Evolutionary conservation across 176 grass and related monocot genomes (phyloP).

Genomic region (Oryza officinalis): DNA sequence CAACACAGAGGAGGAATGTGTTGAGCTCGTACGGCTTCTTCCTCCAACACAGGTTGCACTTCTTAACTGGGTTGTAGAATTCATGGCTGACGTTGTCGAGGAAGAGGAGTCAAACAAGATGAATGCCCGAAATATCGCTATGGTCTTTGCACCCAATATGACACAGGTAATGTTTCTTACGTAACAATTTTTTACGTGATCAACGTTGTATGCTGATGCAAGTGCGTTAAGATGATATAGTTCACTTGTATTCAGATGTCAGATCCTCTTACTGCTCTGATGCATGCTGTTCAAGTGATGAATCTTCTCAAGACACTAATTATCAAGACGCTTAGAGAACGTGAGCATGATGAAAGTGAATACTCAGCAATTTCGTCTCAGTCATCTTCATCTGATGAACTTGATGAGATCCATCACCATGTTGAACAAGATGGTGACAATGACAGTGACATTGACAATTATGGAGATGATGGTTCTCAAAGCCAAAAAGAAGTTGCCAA

Average conservation of each 20-base stretch:
- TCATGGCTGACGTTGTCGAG: slow-evolving; percentile 91
- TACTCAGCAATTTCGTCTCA: slow-evolving; percentile 66
- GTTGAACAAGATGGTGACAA: slow-evolving; percentile 38
- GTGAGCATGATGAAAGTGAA: slow-evolving; percentile 51
- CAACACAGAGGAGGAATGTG: slow-evolving; percentile 79
- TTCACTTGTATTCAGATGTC: slow-evolving; percentile 55
- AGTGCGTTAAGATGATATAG: neutral
- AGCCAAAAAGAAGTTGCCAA: slow-evolving; percentile 38
- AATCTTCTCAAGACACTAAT: slow-evolving; percentile 78
- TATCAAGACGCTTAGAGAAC: slow-evolving; percentile 69
- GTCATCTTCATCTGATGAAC: slow-evolving; percentile 37
- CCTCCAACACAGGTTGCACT: slow-evolving; percentile 75
- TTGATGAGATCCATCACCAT: slow-evolving; percentile 42
- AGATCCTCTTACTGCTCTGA: slow-evolving; percentile 80
- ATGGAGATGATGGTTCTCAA: neutral
- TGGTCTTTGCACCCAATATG: slow-evolving; percentile 98
- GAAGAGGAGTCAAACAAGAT: slow-evolving; percentile 95
- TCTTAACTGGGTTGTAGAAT: slow-evolving; percentile 83
- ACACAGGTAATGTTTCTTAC: slow-evolving; percentile 60
- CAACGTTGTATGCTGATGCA: neutral
- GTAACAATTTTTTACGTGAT: neutral
- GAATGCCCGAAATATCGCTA: slow-evolving; percentile 87
- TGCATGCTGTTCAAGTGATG: slow-evolving; percentile 93
- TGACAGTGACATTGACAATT: slow-evolving; percentile 45
- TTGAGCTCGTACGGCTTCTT: slow-evolving; percentile 70